A percentile compares a stretch with the other conserved stretches of the same genome.
Evolutionary conservation across 805 yeast genomes (phyloP).

Genomic region (Candida sakaeoensis): DNA sequence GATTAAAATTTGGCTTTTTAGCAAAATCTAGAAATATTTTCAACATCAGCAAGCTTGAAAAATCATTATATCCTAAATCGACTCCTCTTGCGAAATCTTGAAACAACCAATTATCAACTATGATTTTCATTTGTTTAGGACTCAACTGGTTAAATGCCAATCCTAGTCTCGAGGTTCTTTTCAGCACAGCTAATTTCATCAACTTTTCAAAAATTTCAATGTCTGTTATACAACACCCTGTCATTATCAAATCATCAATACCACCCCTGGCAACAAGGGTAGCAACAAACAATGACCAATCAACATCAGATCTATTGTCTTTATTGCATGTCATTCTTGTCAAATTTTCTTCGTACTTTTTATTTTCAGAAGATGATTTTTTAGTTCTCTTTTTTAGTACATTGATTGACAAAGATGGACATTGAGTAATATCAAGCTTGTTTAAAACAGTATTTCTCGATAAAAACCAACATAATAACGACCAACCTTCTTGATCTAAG

Average conservation of each 20-base stretch:
- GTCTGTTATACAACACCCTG: constrained; percentile 68
- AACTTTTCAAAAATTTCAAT: constrained; percentile 52
- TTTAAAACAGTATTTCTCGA: constrained; percentile 56
- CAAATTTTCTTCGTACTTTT: constrained; percentile 24
- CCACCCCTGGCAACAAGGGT: constrained; percentile 69
- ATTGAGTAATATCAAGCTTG: constrained; percentile 70
- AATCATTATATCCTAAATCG: constrained; percentile 81
- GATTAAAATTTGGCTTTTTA: constrained; percentile 17
- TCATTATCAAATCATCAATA: constrained; percentile 72
- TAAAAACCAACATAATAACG: constrained; percentile 68
- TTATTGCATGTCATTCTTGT: constrained; percentile 45
- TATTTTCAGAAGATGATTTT: constrained; percentile 12
- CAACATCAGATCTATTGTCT: constrained; percentile 67
- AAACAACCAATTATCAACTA: constrained; percentile 56
- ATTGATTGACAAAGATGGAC: constrained; percentile 46
- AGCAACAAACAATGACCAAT: constrained; percentile 76
- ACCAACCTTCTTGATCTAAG: constrained; percentile 74
- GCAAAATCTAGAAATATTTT: constrained; percentile 34
- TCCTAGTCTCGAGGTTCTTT: constrained; percentile 62
- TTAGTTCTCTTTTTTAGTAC: constrained; percentile 37
- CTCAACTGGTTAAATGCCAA: constrained; percentile 70
- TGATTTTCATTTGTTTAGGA: constrained; percentile 51
- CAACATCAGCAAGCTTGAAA: constrained; percentile 35
- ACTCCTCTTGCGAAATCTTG: constrained; percentile 56
- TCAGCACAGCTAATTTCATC: constrained; percentile 52